A percentile compares a stretch with the other conserved stretches of the same genome.
Conservation (phyloP, 2,329 filamentous ascomycete genomes). For the Colletotrichum liaoningense region DNA sequence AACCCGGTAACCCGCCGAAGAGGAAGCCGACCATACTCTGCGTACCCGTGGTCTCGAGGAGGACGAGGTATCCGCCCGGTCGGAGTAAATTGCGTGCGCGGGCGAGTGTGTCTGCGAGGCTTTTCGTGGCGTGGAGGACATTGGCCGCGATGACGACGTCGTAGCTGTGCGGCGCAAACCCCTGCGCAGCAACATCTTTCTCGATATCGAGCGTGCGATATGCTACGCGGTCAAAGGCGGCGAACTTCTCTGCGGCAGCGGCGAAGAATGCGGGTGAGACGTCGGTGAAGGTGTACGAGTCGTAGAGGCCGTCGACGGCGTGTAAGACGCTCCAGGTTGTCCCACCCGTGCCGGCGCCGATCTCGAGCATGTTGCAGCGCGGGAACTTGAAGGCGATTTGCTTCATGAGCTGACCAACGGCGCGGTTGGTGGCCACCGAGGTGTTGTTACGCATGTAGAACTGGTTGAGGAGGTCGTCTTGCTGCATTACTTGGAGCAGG, state of each 20-base stretch:
- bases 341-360: neutral
- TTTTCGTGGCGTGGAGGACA: conserved; percentile 50
- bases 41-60: neutral
- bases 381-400: neutral
- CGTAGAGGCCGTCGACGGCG: conserved; percentile 43
- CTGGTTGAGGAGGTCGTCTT: too few species aligned
- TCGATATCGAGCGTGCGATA: conserved; percentile 42
- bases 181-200: conserved; percentile 43
- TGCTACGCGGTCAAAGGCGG: conserved; percentile 20
- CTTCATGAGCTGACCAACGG: neutral
- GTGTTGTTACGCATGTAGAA: neutral
- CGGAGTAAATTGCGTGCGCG: neutral
- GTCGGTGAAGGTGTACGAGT: conserved; percentile 46
- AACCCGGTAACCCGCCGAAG: conserved; percentile 44
- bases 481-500: too few species aligned
- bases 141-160: conserved; percentile 52
- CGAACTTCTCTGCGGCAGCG: neutral
- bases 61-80: neutral
- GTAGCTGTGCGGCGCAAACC: conserved; percentile 43
- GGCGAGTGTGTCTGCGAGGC: neutral
- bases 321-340: neutral
- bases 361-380: neutral
- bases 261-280: neutral
- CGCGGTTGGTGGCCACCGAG: conserved; percentile 43
- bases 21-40: neutral